These are phyloP conservation scores for Trichosporon coremiiforme DNA, from an alignment of 1,284 basidiomycete genomes.

Conservation along the genomic window DNA sequence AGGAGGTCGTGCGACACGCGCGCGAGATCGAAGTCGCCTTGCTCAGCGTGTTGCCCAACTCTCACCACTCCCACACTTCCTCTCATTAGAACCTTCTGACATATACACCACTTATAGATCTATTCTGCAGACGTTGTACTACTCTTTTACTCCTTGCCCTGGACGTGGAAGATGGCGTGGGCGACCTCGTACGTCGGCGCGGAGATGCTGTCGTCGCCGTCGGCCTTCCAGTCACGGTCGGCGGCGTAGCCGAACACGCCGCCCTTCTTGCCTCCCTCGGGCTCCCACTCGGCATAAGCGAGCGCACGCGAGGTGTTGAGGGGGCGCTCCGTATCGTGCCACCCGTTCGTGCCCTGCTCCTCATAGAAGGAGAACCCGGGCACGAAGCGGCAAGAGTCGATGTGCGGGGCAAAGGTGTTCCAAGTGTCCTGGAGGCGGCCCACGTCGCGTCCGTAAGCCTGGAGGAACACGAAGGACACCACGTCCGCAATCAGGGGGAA, in stretches of 20 bases:
- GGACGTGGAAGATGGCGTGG: conserved; percentile 8
- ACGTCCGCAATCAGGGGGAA: neutral
- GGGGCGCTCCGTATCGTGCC: conserved; percentile 1
- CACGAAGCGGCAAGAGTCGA: conserved; percentile 5
- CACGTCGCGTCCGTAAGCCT: conserved; percentile 13
- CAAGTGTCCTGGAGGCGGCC: neutral
- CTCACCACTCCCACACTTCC: neutral
- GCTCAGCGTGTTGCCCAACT: neutral
- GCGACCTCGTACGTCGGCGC: conserved; percentile 15
- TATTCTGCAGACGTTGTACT: neutral
- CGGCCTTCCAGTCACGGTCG: conserved; percentile 19
- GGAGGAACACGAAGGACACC: conserved; percentile 15
- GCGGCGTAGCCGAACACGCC: conserved; percentile 14
- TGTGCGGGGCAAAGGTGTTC: conserved; percentile 5
- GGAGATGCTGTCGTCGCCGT: conserved; percentile 1
- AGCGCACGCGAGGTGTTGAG: neutral
- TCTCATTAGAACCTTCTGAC: neutral
- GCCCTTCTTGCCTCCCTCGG: conserved; percentile 10
- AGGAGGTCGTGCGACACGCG: conserved; percentile 7
- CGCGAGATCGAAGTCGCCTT: conserved; percentile 7
- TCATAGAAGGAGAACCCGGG: conserved; percentile 20
- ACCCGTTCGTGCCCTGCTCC: neutral
- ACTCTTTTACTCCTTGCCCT: conserved; percentile 9
- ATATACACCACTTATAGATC: neutral
- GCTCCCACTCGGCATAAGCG: conserved; percentile 7